Evolutionary conservation across 2,329 filamentous ascomycete species (phyloP).

Genomic region (Shiraia sp.): DNA sequence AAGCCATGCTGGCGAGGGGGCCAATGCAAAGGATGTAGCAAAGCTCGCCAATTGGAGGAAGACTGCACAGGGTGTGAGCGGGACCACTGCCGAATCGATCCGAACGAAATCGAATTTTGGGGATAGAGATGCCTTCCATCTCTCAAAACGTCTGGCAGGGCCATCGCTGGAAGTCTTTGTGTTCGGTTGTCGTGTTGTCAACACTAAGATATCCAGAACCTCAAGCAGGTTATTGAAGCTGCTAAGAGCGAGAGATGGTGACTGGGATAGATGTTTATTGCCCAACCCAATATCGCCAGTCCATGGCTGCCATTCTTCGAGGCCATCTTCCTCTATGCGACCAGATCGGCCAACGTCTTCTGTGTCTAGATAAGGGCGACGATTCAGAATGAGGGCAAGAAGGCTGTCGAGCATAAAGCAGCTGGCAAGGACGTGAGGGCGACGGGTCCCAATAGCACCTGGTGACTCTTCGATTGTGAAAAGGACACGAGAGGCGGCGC

Average conservation of each 20-base stretch:
- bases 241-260: slow-evolving; percentile 51
- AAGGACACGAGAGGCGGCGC: slow-evolving; percentile 62
- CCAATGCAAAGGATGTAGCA: slow-evolving; percentile 21
- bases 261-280: slow-evolving; percentile 11
- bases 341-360: slow-evolving; percentile 53
- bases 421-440: slow-evolving; percentile 54
- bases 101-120: slow-evolving; percentile 27
- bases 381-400: slow-evolving; percentile 55
- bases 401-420: slow-evolving; percentile 67
- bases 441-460: slow-evolving; percentile 32
- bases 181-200: slow-evolving; percentile 13
- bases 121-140: slow-evolving; percentile 40
- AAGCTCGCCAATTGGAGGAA: slow-evolving; percentile 33
- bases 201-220: slow-evolving; percentile 29
- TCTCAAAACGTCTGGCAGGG: slow-evolving; percentile 34
- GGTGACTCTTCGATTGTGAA: slow-evolving; percentile 45
- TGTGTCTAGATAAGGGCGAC: slow-evolving; percentile 54
- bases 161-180: slow-evolving; percentile 33
- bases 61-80: slow-evolving; percentile 30
- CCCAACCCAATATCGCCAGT: slow-evolving; percentile 52
- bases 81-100: slow-evolving; percentile 17
- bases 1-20: slow-evolving; percentile 23
- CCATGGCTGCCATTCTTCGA: slow-evolving; percentile 78
- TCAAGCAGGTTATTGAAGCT: slow-evolving; percentile 57
- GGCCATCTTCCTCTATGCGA: slow-evolving; percentile 64